phyloP scores from a whole-genome alignment of 768 basidiomycete genomes.

The Myochromella boudieri region DNA sequence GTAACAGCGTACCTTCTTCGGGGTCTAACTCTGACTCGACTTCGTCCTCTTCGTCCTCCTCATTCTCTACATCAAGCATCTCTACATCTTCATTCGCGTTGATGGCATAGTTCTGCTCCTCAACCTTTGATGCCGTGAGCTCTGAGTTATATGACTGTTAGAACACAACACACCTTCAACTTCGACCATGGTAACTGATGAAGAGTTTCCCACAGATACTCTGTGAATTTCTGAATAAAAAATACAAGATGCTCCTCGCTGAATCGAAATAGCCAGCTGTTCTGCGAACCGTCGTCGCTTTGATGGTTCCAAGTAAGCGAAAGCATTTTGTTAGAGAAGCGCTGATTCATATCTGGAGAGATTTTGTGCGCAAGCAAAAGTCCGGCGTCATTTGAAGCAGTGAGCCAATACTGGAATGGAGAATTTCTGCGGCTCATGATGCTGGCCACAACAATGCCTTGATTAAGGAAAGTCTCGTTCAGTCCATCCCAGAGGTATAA shows the following conservation, averaged over 20 bases:
- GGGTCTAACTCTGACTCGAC: slow-evolving; percentile 67
- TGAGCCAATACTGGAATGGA: slow-evolving; percentile 59
- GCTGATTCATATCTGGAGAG: slow-evolving; percentile 68
- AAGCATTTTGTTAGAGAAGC: slow-evolving; percentile 55
- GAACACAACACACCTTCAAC: slow-evolving; percentile 63
- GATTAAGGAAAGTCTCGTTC: slow-evolving; percentile 46
- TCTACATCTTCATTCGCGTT: slow-evolving; percentile 84
- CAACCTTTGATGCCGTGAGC: slow-evolving; percentile 43
- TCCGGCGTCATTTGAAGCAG: slow-evolving; percentile 49
- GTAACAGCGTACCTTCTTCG: slow-evolving; percentile 48
- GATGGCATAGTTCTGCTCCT: slow-evolving; percentile 86
- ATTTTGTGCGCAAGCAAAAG: slow-evolving; percentile 63
- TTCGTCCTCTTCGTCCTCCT: slow-evolving; percentile 80
- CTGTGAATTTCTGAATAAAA: slow-evolving; percentile 65
- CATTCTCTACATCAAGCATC: slow-evolving; percentile 77
- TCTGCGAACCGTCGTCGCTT: slow-evolving; percentile 49
- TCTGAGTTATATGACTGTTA: not conserved
- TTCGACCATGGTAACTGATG: slow-evolving; percentile 78
- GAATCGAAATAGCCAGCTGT: slow-evolving; percentile 87
- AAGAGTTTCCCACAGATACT: slow-evolving; percentile 77
- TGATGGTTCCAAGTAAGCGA: slow-evolving; percentile 91
- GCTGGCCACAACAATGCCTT: slow-evolving; percentile 54
- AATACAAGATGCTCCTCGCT: slow-evolving; percentile 51
- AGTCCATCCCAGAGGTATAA: slow-evolving; percentile 65
- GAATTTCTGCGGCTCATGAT: slow-evolving; percentile 46